phyloP scores from a whole-genome alignment of 345 rosid genomes.

The Pugionium cornutum region DNA sequence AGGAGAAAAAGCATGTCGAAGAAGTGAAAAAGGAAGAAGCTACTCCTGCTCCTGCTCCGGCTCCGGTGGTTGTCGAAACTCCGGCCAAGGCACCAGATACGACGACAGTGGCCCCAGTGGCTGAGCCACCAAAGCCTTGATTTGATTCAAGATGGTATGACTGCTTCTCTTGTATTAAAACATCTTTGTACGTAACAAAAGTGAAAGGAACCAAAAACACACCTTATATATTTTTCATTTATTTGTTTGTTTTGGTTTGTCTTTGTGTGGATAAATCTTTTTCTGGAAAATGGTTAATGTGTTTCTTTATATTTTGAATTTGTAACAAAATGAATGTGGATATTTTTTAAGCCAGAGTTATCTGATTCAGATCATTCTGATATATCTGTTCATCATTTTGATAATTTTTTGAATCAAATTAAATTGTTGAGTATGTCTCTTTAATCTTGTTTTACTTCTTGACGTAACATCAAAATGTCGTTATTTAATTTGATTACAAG shows the following conservation, averaged over 20 bases:
- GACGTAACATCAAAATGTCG: constrained; percentile 10
- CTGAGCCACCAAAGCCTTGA: constrained; percentile 59
- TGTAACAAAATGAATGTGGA: constrained; percentile 27
- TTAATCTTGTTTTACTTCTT: background rate
- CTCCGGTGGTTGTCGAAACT: constrained; percentile 34
- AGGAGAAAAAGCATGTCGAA: constrained; percentile 44
- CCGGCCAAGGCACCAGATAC: constrained; percentile 33
- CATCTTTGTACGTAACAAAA: constrained; percentile 36
- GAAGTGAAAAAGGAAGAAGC: constrained; percentile 50
- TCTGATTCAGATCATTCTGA: constrained; percentile 4
- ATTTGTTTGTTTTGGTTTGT: constrained; percentile 33
- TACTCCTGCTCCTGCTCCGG: constrained; percentile 22
- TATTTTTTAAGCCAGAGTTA: constrained; percentile 18
- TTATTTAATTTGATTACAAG: background rate
- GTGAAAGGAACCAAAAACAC: constrained; percentile 8
- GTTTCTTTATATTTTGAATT: constrained; percentile 32
- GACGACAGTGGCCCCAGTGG: constrained; percentile 30
- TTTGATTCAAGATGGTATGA: constrained; percentile 19
- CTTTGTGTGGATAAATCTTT: constrained; percentile 38
- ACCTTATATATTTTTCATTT: constrained; percentile 42
- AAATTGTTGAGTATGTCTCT: constrained; percentile 9
- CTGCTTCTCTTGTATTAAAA: constrained; percentile 28
- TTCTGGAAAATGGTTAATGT: constrained; percentile 24
- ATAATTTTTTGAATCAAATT: background rate
- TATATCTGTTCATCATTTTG: background rate